A percentile compares a stretch with the other conserved stretches of the same genome.
Conservation (phyloP, 805 yeast species). For the Soucietia sequanensis region DNA sequence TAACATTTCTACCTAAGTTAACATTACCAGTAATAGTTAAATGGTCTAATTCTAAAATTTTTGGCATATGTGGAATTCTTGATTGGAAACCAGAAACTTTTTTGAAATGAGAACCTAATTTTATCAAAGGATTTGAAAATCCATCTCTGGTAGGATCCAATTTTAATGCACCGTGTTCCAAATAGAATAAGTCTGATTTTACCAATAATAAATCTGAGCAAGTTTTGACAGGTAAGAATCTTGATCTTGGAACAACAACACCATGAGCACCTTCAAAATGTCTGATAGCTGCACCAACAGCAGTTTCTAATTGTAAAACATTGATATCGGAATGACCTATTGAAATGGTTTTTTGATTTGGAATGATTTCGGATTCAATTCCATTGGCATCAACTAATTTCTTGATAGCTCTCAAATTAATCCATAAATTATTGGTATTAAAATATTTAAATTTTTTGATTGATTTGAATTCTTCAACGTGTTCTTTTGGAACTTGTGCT, state of each 20-base stretch:
- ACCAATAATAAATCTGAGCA: slow-evolving; percentile 92
- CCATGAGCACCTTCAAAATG: slow-evolving; percentile 95
- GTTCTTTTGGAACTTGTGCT: slow-evolving; percentile 98
- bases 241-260: slow-evolving; percentile 95
- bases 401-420: slow-evolving; percentile 90
- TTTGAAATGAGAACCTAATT: slow-evolving; percentile 94
- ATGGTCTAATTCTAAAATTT: slow-evolving; percentile 93
- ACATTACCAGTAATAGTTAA: slow-evolving; percentile 98
- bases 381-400: slow-evolving; percentile 82
- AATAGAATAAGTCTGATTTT: slow-evolving; percentile 87
- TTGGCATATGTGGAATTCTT: slow-evolving; percentile 94
- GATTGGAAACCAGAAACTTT: slow-evolving; percentile 88
- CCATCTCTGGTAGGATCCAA: slow-evolving; percentile 85
- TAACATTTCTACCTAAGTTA: slow-evolving; percentile 81
- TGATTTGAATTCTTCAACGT: slow-evolving; percentile 95
- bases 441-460: slow-evolving; percentile 97
- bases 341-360: slow-evolving; percentile 82
- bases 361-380: slow-evolving; percentile 90
- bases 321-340: slow-evolving; percentile 75
- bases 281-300: slow-evolving; percentile 98
- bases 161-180: slow-evolving; percentile 88
- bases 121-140: slow-evolving; percentile 89
- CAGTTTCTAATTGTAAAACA: slow-evolving; percentile 95
- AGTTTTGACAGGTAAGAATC: slow-evolving; percentile 97
- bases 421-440: slow-evolving; percentile 98